Base-by-base conservation (phyloP, 2,329 filamentous ascomycete species). In the Calcarisporium arbuscula region DNA sequence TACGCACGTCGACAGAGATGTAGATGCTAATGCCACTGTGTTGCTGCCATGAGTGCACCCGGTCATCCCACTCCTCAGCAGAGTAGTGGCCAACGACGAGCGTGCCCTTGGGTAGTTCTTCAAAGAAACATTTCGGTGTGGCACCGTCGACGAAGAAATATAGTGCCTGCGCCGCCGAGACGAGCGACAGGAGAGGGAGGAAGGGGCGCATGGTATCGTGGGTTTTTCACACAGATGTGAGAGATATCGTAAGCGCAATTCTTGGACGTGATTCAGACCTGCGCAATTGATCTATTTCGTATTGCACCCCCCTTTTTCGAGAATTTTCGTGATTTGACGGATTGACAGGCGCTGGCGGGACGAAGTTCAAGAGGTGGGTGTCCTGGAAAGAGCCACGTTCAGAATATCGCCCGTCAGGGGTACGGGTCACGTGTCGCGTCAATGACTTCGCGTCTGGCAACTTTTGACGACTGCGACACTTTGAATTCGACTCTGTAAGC, bases 51-150 rank as follows among this genome's bases (percentile, higher is more conserved):
- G 66, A 58, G 47, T 77, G 74, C 38, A 70, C 65, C 47, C 80
- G 67, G 38, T 85, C 75, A 61, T 92, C 81, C 68, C 78, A 92
- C 60, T 94, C 84, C 62, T 92, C 82, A 32, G 87, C 86, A 36
- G 74, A 78, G 71, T 89, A 98, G 65, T 92, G 82, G 49, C 92
- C 92, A 40, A 95, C 89, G 36, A 98, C 90, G 39, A 98, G 69
- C 11, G 92, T 96, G 62, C 95, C 90, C 71, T 96, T 95, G 47
- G 92, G 89, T 40, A 98, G 76, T 64, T 96, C 90, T 68, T 98
- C 92, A 67, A 85, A 94, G 78, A 98, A 98, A 67, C 92, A 98
- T 68, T 94, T 95, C 48, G 86, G 82, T 46, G 77, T 68, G 32
- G 76, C 74, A 53, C 84, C 85, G 59, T 96, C 88, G 61, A 96